phyloP scores from a whole-genome alignment of 257 asterid genomes.

The Solanum medicagineum region DNA sequence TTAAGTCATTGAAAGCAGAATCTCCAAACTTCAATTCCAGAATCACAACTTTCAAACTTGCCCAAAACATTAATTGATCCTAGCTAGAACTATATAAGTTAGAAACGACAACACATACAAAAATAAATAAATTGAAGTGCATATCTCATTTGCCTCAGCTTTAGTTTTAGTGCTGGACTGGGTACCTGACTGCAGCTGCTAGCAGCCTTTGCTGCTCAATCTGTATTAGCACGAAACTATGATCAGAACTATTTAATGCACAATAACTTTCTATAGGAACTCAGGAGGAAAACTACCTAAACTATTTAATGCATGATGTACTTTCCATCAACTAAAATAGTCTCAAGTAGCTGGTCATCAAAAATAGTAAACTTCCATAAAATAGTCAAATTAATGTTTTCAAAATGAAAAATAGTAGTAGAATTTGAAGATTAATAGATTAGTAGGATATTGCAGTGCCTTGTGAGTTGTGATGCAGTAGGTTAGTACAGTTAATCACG shows the following conservation, averaged over 20 bases:
- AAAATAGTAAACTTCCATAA: too few relatives aligned
- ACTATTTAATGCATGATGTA: background rate
- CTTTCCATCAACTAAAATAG: background rate
- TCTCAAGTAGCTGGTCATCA: background rate
- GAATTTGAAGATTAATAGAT: too few relatives aligned
- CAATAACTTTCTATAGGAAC: background rate
- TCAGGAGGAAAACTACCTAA: background rate
- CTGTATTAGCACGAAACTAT: constrained; percentile 18
- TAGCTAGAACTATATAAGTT: background rate
- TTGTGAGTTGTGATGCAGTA: too few relatives aligned
- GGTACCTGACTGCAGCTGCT: constrained; percentile 74
- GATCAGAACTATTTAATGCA: background rate
- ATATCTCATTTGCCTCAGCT: background rate
- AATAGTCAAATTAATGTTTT: too few relatives aligned
- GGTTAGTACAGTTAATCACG: too few relatives aligned
- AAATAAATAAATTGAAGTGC: background rate
- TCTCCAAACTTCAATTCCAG: constrained; percentile 3
- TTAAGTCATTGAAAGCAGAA: constrained; percentile 11
- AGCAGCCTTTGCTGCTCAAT: constrained; percentile 79
- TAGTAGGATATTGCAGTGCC: too few relatives aligned
- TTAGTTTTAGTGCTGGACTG: constrained; percentile 18
- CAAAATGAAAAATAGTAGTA: too few relatives aligned
- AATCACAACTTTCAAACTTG: constrained; percentile 8
- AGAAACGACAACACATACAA: background rate
- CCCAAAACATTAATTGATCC: background rate